phyloP scores from a whole-genome alignment of 2,329 filamentous ascomycete genomes.

The Beauveria varroae region DNA sequence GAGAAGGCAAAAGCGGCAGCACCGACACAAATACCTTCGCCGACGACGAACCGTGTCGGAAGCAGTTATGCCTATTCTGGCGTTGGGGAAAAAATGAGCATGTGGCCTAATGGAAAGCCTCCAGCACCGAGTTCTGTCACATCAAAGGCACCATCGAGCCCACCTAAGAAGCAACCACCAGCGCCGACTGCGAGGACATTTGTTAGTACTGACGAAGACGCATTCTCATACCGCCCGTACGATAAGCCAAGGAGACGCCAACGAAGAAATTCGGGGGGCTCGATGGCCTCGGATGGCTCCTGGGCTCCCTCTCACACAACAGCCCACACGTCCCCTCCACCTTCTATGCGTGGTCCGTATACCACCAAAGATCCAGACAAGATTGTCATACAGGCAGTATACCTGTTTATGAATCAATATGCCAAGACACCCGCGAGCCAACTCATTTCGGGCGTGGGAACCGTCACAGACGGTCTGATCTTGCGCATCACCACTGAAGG shows the following conservation, averaged over 20 bases:
- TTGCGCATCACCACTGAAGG: constrained; percentile 90
- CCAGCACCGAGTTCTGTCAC: constrained; percentile 26
- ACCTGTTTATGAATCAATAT: constrained; percentile 84
- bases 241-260: constrained; percentile 55
- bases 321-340: constrained; percentile 73
- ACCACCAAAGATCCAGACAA: constrained; percentile 88
- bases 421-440: constrained; percentile 86
- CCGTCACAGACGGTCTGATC: constrained; percentile 86
- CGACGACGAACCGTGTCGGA: constrained; percentile 28
- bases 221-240: constrained; percentile 70
- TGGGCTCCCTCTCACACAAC: constrained; percentile 83
- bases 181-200: constrained; percentile 49
- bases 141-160: constrained; percentile 22
- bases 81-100: constrained; percentile 61
- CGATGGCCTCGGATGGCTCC: constrained; percentile 73
- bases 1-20: constrained; percentile 19
- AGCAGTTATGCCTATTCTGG: constrained; percentile 56
- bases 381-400: constrained; percentile 90
- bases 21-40: constrained; percentile 6
- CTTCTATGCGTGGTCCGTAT: constrained; percentile 71
- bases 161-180: constrained; percentile 34
- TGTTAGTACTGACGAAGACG: constrained; percentile 55
- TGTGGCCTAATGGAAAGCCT: constrained; percentile 58
- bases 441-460: constrained; percentile 73
- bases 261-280: constrained; percentile 59